These are phyloP conservation scores for Polychaeton citri DNA, from an alignment of 2,329 filamentous ascomycete species.

Conservation along the genomic window DNA sequence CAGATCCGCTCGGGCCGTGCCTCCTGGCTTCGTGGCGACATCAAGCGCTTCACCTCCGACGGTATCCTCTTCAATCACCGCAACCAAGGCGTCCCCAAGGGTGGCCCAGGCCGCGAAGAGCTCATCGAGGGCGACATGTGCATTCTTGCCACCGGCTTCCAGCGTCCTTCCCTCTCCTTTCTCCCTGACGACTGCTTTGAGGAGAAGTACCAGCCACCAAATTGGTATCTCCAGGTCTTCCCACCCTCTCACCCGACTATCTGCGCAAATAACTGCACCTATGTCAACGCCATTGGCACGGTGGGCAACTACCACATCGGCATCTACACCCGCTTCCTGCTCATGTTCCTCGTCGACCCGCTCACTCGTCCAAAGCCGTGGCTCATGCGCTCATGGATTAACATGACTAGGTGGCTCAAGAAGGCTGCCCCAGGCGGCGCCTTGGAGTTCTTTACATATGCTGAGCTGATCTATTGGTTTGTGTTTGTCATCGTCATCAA, in stretches of 20 bases:
- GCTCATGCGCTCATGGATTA: constrained; percentile 79
- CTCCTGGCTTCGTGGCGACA: constrained; percentile 71
- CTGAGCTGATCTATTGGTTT: constrained; percentile 78
- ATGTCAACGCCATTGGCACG: constrained; percentile 65
- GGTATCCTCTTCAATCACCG: constrained; percentile 62
- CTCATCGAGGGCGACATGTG: constrained; percentile 60
- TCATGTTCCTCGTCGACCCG: constrained; percentile 77
- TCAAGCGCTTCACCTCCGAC: constrained; percentile 51
- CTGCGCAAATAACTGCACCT: constrained; percentile 74
- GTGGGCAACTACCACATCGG: constrained; percentile 84
- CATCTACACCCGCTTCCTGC: constrained; percentile 71
- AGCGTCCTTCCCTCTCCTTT: constrained; percentile 60
- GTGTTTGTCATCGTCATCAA: constrained; percentile 65
- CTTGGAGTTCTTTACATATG: constrained; percentile 83
- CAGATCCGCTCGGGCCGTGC: constrained; percentile 59
- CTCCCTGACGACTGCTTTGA: constrained; percentile 60
- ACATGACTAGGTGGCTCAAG: constrained; percentile 66
- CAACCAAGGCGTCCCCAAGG: constrained; percentile 57
- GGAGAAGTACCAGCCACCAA: constrained; percentile 62
- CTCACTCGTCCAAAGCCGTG: constrained; percentile 55
- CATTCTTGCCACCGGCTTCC: constrained; percentile 73
- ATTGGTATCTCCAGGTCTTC: constrained; percentile 83
- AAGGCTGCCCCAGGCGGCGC: constrained; percentile 54
- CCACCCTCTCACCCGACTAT: constrained; percentile 60
- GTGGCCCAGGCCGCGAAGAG: constrained; percentile 57